Evolutionary conservation across 495 filamentous ascomycete species (phyloP), one percentile per base, ranked within the genome.

Genomic region (Glarea lozoyensis): DNA sequence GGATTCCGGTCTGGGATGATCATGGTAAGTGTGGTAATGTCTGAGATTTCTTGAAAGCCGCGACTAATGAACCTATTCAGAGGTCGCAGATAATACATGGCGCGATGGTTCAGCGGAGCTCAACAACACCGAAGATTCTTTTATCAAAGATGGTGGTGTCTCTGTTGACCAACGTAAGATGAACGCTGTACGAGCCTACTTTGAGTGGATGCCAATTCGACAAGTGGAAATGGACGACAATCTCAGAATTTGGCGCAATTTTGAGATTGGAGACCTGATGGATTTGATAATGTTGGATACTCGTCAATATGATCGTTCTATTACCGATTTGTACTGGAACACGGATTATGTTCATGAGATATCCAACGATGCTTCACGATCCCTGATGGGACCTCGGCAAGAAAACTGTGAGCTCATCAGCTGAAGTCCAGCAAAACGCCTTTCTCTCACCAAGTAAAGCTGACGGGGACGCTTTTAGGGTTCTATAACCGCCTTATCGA

Each of bases 1-100:
- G 80, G 79, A 82, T 84, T 43, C 62, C 76, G 3, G 77, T 80
- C 9, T 84, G 80, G 80, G 80, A 83, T 56, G 80, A 82, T 49
- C 80, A 82, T 54, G 69, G 68, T 72, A 52, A 18, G 22, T 17
- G 22, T 10, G 18, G 36, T 39, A 18, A 4, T 37, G 13, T 7
- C 25, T 7, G n/a, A n/a, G n/a, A n/a, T n/a, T n/a, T n/a, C n/a
- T 29, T 29, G 25, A 7, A 29, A n/a, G 7, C 25, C 7, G 7
- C 7, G 7, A n/a, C 25, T 29, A 29, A 29, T 29, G 25, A 29
- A n/a, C 9, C 21, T 17, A n/a, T 22, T 12, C 17, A 66, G 76
- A 83, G 57, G 67, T 81, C 22, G 74, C 73, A n/a, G 68, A 84
- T 52, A 82, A 84, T 52, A 66, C 67, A 12, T 84, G 72, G 48